phyloP scores from a whole-genome alignment of 768 basidiomycete genomes.

The Candolleomyces aberdarensis region DNA sequence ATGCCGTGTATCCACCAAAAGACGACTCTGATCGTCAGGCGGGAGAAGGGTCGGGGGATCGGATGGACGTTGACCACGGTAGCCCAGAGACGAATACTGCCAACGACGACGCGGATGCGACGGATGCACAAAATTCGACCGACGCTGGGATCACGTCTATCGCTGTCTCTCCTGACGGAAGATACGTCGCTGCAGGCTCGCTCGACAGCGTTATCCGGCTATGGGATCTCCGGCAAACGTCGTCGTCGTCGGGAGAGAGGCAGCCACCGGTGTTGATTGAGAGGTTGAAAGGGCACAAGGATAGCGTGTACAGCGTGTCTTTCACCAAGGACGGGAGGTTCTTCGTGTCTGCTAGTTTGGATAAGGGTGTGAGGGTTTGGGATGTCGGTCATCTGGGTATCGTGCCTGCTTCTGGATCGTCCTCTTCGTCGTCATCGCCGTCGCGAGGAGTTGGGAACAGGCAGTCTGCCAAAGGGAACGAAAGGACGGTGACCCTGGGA shows the following conservation, averaged over 20 bases:
- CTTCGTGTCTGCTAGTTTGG: conserved; percentile 84
- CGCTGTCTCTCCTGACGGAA: conserved; percentile 70
- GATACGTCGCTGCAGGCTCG: conserved; percentile 58
- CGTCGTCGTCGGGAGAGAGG: neutral
- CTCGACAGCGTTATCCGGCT: conserved; percentile 71
- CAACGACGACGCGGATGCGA: neutral
- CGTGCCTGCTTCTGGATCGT: conserved; percentile 42
- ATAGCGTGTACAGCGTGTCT: conserved; percentile 83
- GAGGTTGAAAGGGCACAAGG: conserved; percentile 68
- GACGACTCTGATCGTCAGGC: neutral
- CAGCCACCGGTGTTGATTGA: conserved; percentile 30
- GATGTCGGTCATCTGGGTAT: conserved; percentile 75
- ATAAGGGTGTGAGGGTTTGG: conserved; percentile 83
- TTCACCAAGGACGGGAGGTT: conserved; percentile 91
- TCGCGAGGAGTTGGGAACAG: neutral
- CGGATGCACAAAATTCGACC: conserved; percentile 7
- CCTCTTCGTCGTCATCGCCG: conserved; percentile 16
- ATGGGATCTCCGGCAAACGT: conserved; percentile 49
- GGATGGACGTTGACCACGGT: neutral
- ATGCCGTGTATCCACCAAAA: neutral
- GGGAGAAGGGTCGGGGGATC: neutral
- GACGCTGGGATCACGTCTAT: conserved; percentile 70
- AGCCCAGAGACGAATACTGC: no score
- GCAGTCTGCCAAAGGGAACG: neutral
- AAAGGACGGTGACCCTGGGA: neutral